Percentiles rank a stretch among this genome's conserved stretches.
Conservation (phyloP, 2,329 filamentous ascomycete species). For the Pseudogymnoascus sp. region DNA sequence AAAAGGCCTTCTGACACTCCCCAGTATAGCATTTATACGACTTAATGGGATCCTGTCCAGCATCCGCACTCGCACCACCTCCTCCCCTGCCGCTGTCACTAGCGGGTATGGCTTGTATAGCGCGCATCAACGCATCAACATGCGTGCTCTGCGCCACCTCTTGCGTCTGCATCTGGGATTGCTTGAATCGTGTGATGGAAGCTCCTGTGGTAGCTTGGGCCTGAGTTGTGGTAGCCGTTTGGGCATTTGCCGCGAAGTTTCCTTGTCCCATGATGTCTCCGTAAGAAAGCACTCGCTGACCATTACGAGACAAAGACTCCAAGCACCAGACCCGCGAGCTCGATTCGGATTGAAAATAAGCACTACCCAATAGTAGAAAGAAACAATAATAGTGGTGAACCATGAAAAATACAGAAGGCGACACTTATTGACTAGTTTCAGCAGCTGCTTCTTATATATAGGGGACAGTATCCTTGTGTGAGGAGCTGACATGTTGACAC, state of each 20-base stretch:
- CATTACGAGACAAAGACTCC: background rate
- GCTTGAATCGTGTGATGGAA: background rate
- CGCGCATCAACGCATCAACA: conserved; percentile 82
- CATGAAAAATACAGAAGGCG: background rate
- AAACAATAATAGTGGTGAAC: background rate
- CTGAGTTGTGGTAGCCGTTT: too few species aligned
- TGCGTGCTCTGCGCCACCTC: conserved; percentile 67
- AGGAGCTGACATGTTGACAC: background rate
- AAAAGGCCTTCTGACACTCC: conserved; percentile 74
- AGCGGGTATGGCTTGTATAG: conserved; percentile 55
- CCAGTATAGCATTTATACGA: conserved; percentile 67
- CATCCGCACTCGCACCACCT: background rate
- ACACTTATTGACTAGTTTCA: background rate
- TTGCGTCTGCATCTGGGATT: background rate
- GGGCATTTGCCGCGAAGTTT: background rate
- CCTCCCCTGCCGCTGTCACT: background rate
- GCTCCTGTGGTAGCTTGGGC: too few species aligned
- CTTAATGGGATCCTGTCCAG: conserved; percentile 22
- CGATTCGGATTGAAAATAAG: background rate
- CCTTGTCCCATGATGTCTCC: background rate
- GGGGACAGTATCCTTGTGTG: background rate
- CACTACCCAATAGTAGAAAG: background rate
- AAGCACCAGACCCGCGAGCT: background rate
- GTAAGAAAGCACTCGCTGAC: background rate
- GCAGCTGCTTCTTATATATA: background rate